Conservation (phyloP, 352 stramenopile species). For the Globisporangium emineosum region DNA sequence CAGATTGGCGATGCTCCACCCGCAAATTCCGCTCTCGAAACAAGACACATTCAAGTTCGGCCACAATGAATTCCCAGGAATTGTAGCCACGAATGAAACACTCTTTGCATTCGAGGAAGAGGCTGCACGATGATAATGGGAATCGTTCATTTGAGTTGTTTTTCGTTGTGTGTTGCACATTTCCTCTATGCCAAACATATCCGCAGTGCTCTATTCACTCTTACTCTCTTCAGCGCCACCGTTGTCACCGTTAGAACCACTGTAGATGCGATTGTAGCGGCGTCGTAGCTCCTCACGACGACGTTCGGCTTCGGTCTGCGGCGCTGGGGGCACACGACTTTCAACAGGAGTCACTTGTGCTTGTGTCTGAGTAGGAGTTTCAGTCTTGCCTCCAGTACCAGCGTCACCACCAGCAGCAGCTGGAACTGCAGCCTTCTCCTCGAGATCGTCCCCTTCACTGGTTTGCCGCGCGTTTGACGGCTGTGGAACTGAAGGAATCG, state of each 20-base stretch:
- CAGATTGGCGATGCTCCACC: too few species aligned
- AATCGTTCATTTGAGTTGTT: background rate
- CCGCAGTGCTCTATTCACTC: constrained; percentile 17
- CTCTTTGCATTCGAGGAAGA: background rate
- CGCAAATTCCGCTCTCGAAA: too few species aligned
- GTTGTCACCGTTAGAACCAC: constrained; percentile 16
- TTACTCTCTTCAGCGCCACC: constrained; percentile 32
- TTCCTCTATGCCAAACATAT: background rate
- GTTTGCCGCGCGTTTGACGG: background rate
- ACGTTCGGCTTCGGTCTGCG: constrained; percentile 43
- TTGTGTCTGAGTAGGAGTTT: constrained; percentile 7
- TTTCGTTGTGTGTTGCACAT: background rate
- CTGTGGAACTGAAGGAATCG: constrained; percentile 1
- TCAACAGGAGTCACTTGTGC: constrained; percentile 19
- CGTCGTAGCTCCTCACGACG: constrained; percentile 51
- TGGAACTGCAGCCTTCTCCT: constrained; percentile 38
- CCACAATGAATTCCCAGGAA: too few species aligned
- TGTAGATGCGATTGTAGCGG: constrained; percentile 57
- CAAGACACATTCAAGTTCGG: too few species aligned
- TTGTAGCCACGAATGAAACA: too few species aligned
- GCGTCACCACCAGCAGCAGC: constrained; percentile 13
- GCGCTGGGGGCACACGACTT: constrained; percentile 32
- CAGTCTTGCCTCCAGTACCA: constrained; percentile 11
- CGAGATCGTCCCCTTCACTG: constrained; percentile 24
- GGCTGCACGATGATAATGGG: background rate